phyloP scores from a whole-genome alignment of 495 filamentous ascomycete species.

The Recurvomyces mirabilis region DNA sequence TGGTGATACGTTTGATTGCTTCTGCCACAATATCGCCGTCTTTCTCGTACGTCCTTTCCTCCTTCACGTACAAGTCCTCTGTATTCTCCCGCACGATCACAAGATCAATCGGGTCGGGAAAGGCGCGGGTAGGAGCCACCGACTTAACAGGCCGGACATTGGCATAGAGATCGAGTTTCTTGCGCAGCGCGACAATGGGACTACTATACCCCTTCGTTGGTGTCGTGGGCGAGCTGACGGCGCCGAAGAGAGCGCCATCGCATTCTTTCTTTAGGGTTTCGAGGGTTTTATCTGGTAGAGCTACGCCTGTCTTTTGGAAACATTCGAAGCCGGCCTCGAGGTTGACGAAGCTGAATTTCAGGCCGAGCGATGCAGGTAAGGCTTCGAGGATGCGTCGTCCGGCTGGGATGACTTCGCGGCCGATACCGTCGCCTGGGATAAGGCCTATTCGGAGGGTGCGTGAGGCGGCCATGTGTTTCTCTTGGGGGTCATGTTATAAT shows the following conservation, averaged over 20 bases:
- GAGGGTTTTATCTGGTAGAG: slow-evolving; percentile 83
- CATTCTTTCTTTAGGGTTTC: slow-evolving; percentile 76
- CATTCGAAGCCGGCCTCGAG: slow-evolving; percentile 87
- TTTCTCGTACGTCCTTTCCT: slow-evolving; percentile 69
- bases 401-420: slow-evolving; percentile 28
- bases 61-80: slow-evolving; percentile 97
- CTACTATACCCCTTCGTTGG: slow-evolving; percentile 92
- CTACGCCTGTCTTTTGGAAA: slow-evolving; percentile 77
- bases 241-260: slow-evolving; percentile 92
- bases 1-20: slow-evolving; percentile 92
- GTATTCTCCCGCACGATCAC: slow-evolving; percentile 99
- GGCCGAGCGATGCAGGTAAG: slow-evolving; percentile 62
- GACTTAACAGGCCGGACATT: slow-evolving; percentile 96
- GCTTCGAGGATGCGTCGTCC: slow-evolving; percentile 81
- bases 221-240: slow-evolving; percentile 77
- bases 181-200: slow-evolving; percentile 93
- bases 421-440: slow-evolving; percentile 33
- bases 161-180: slow-evolving; percentile 88
- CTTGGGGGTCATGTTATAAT: no score
- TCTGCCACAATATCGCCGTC: slow-evolving; percentile 62
- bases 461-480: not conserved
- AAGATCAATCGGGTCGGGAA: slow-evolving; percentile 56
- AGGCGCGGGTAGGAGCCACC: slow-evolving; percentile 40
- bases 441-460: slow-evolving; percentile 8
- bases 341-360: slow-evolving; percentile 89